Evolutionary conservation across 129 eudicot genomes (phyloP), one percentile per base, ranked within the genome.

Genomic region (Flaveria bidentis): DNA sequence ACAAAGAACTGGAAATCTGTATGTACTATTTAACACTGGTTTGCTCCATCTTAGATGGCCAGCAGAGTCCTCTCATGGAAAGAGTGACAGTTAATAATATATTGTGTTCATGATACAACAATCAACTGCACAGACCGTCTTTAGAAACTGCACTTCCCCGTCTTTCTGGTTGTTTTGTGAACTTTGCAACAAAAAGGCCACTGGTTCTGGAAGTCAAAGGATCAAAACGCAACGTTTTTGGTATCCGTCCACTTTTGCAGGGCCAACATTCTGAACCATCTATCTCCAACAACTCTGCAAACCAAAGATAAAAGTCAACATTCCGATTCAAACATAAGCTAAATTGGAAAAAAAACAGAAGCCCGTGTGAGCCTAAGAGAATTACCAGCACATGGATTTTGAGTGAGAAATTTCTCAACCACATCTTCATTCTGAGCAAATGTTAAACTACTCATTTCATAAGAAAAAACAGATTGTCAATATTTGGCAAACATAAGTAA

Each of bases 141-240:
- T 28, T 3, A 65, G 9, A 20, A 50, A 14, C 46, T 18, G 22
- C 53, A 12, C 71, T 67, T 28, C 0, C 22, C 22, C 22, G 22
- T 20, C 15, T 64, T 72, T 77, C 62, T 73, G 76, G 18, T 80
- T 89, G 23, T 78, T 91, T 95, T 53, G 88, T 89, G 85, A 95
- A 88, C 84, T 93, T 95, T 36, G 99, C 99, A 69, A 95, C 83
- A 75, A 95, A 95, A 72, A 95, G 93, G n/a, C 99, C 99, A 72
- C 99, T 95, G 14, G 99, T 95, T 67, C 78, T 81, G 49, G 95
- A 95, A 39, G 92, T 83, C 66, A 86, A 63, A 8, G 99, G 99
- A 80, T 95, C 99, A 86, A 95, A 95, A 13, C 99, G 86, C 73
- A 95, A 74, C 3, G 99, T 89, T 66, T 87, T 91, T 22, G 87